Percentiles rank a stretch among this genome's conserved stretches.
These are phyloP conservation scores for Jaapia argillacea DNA, from an alignment of 768 basidiomycete genomes.

Conservation along the genomic window DNA sequence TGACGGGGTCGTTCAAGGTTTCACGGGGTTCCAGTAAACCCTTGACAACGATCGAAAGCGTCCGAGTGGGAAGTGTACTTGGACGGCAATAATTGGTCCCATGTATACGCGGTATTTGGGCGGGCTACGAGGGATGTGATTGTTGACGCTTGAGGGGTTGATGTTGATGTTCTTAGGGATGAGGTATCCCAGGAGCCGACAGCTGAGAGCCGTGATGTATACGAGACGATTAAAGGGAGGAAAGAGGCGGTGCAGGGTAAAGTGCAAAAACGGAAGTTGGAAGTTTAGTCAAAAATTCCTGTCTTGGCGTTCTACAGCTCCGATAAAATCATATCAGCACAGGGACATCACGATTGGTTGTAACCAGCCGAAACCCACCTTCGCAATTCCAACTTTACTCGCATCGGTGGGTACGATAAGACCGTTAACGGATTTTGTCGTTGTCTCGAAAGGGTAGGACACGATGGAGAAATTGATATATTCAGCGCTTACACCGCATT, in stretches of 20 bases:
- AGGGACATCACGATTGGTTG: slow-evolving; percentile 1
- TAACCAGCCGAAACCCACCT: slow-evolving; percentile 17
- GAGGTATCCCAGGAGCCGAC: background rate
- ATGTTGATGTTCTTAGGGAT: background rate
- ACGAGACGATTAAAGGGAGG: too few relatives aligned
- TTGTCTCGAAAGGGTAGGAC: too few relatives aligned
- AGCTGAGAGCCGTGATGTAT: background rate
- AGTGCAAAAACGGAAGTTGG: too few relatives aligned
- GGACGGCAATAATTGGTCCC: too few relatives aligned
- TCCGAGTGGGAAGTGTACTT: too few relatives aligned
- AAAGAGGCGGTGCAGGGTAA: too few relatives aligned
- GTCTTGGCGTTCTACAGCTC: background rate
- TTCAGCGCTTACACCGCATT: too few relatives aligned
- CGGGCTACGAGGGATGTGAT: slow-evolving; percentile 8
- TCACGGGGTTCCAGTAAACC: slow-evolving; percentile 62
- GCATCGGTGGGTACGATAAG: slow-evolving; percentile 5
- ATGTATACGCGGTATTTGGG: slow-evolving; percentile 29
- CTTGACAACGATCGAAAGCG: slow-evolving; percentile 90
- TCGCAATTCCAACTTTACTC: slow-evolving; percentile 10
- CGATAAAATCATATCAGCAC: background rate
- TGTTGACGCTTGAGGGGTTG: background rate
- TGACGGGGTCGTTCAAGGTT: slow-evolving; percentile 89
- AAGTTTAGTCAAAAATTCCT: background rate
- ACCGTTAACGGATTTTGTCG: too few relatives aligned
- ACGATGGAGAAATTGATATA: too few relatives aligned